Conservation (phyloP, 805 yeast genomes). For the Barnettozyma salicaria region DNA sequence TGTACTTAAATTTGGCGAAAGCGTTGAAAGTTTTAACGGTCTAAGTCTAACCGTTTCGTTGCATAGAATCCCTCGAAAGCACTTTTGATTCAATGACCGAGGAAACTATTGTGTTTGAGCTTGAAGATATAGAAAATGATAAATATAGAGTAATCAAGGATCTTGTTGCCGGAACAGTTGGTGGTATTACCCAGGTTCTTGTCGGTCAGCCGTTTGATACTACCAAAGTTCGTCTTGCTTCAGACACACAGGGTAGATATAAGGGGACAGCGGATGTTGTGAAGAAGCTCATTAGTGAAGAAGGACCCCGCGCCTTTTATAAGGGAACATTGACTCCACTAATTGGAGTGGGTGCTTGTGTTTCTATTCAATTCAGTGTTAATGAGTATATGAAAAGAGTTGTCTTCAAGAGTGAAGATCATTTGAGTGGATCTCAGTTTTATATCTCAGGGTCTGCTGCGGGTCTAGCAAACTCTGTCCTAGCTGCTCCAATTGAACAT, state of each 20-base stretch:
- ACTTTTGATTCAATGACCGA: slow-evolving; percentile 20
- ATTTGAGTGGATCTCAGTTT: slow-evolving; percentile 56
- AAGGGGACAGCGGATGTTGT: slow-evolving; percentile 74
- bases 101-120: slow-evolving; percentile 12
- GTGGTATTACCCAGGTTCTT: slow-evolving; percentile 93
- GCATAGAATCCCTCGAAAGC: too few species aligned
- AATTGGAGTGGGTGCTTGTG: slow-evolving; percentile 96
- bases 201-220: slow-evolving; percentile 97
- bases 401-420: slow-evolving; percentile 38
- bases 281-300: slow-evolving; percentile 60
- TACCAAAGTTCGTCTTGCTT: slow-evolving; percentile 86
- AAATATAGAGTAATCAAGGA: slow-evolving; percentile 23
- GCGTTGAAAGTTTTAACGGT: too few species aligned
- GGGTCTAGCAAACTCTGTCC: slow-evolving; percentile 81
- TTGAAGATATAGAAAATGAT: slow-evolving; percentile 14
- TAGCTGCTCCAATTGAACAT: slow-evolving; percentile 94
- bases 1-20: too few species aligned
- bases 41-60: too few species aligned
- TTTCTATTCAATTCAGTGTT: slow-evolving; percentile 91
- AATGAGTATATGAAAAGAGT: slow-evolving; percentile 89
- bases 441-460: slow-evolving; percentile 86
- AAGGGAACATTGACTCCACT: slow-evolving; percentile 93
- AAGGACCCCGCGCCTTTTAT: slow-evolving; percentile 83
- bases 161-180: slow-evolving; percentile 74
- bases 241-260: slow-evolving; percentile 74